Evolutionary conservation across 768 basidiomycete genomes (phyloP), one percentile per base, ranked within the genome.

Genomic region (Tricholoma terreum): DNA sequence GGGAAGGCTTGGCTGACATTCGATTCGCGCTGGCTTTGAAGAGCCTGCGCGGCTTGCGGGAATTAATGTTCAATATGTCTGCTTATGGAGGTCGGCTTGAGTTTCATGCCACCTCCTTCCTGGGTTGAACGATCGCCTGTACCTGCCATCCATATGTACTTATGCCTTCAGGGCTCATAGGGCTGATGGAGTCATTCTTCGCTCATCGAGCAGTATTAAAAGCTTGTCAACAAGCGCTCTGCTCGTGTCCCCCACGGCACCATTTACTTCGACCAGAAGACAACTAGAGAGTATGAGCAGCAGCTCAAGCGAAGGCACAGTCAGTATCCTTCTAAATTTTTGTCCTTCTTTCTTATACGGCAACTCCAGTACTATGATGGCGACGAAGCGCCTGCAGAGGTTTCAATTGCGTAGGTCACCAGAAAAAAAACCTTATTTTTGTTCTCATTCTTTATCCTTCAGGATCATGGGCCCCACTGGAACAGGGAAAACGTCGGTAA

Each of bases 401-500:
- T 59, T 15, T 51, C 49, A 17, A 62, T 62, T 34, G 61, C 58
- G 61, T 62, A 36, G 52, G 43, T 58, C 12, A 30, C 10, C 12
- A 14, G 36, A 7, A 19, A 21, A 2, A 2, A 24, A 4, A 19
- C 6, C 35, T 8, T 14, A 2, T 31, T 11, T 22, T 21, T 40
- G 22, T 22, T 14, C 33, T 38, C 27, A 49, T 42, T 6, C 7
- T 11, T 38, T 24, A 30, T 9, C 14, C 27, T 14, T 17, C 54
- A 75, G 73, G 1, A 67, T 76, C 3, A 74, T 76, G 73, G 75
- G 75, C 6, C 67, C 74, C 10, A 75, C 75, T 9, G 75, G 75
- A 24, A 74, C 69, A 11, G 75, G 75, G 17, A 77, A 77, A 62
- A 71, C 73, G 9, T 70, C 73, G 10, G 75, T 74, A 34, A 21